Evolutionary conservation across 2,329 filamentous ascomycete genomes (phyloP), one percentile per base, ranked within the genome.

Genomic region (Phialophora chinensis): DNA sequence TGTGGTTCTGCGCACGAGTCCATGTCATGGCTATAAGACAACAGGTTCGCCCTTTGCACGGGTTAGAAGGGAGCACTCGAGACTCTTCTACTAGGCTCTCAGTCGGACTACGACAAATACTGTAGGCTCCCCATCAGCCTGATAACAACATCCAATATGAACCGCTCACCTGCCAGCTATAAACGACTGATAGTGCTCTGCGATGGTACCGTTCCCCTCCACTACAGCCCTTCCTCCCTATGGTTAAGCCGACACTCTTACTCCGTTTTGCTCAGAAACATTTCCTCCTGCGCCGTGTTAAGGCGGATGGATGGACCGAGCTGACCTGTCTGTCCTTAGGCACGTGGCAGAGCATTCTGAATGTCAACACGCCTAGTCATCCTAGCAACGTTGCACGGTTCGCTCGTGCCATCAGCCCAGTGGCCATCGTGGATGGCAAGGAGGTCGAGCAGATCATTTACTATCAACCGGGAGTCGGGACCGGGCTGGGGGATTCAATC

Each of bases 401-500:
- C 33, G 72, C 73, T 42, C 71, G 75, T 58, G 69, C 73, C 2
- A 50, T 75, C 38, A 72, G 73, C 29, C 67, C 69, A 2, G 66
- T 73, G 7, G 74, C 72, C 14, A 69, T 66, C 0, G 70, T 74
- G 29, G 65, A 60, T 25, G 55, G 68, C 69, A 35, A 74, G 72
- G 38, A 66, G 71, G 55, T 73, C 69, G n/a, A 72, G 6, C 78
- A 80, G 63, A 76, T 80, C 33, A 73, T 78, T 20, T 79, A 76
- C 64, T 80, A 80, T 60, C 77, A 79, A 54, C 74, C 77, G 23
- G 78, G 78, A 4, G 74, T 79, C 14, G 78, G 78, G 5, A 74
- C 73, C 0, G 74, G 62, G 3, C 49, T 69, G 14, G 74, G 73
- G 2, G 71, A 66, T 33, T 25, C 42, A 25, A 56, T 64, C 38